A percentile compares a stretch with the other conserved stretches of the same genome.
These are phyloP conservation scores for Benincasa hispida DNA, from an alignment of 306 rosid genomes.

Conservation along the genomic window DNA sequence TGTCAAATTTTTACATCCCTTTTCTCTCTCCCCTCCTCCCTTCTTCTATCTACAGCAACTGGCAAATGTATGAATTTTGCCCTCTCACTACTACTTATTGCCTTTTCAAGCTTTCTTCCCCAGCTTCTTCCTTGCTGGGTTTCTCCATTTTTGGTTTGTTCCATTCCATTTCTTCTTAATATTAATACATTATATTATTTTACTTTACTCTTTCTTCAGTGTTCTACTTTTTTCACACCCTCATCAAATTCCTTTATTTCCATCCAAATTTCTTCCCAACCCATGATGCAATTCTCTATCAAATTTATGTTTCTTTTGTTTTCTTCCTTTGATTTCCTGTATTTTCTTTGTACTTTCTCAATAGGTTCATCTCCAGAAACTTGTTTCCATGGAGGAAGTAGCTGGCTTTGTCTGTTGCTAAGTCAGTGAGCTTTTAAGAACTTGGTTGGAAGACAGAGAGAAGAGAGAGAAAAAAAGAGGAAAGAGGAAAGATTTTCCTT, in stretches of 20 bases:
- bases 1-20: neutral
- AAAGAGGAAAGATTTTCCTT: slow-evolving; percentile 11
- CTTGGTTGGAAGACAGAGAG: slow-evolving; percentile 29
- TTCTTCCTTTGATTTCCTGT: neutral
- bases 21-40: neutral
- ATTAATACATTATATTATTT: neutral
- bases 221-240: neutral
- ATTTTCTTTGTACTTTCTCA: slow-evolving; percentile 5
- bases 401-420: slow-evolving; percentile 19
- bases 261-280: neutral
- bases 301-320: neutral
- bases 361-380: slow-evolving; percentile 27
- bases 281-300: neutral
- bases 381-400: slow-evolving; percentile 21
- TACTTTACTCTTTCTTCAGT: neutral
- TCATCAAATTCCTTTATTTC: neutral
- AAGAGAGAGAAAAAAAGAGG: neutral
- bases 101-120: neutral
- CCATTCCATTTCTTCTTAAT: neutral
- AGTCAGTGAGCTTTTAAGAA: slow-evolving; percentile 20
- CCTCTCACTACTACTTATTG: slow-evolving; percentile 5
- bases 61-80: slow-evolving; percentile 9
- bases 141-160: slow-evolving; percentile 4
- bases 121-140: neutral
- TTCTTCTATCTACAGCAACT: slow-evolving; percentile 1